Evolutionary conservation across 139 green algal genomes (phyloP).

Genomic region (Raphidocelis subcapitata): DNA sequence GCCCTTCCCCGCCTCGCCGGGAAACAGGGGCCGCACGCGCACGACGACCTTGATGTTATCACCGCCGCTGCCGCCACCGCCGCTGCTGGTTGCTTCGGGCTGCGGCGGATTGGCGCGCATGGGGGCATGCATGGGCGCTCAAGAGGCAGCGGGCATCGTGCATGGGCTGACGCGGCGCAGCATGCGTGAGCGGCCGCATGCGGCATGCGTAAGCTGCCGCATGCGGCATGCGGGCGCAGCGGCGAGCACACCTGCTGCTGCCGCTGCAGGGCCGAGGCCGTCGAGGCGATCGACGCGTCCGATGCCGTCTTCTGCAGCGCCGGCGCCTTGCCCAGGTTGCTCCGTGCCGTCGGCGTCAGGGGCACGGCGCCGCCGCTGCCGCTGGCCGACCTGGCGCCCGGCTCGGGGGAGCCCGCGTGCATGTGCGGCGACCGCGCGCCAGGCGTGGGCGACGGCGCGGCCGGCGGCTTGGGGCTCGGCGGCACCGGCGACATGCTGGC

Average conservation of each 20-base stretch:
- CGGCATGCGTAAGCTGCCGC: neutral
- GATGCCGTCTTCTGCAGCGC: neutral
- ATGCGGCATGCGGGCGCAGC: neutral
- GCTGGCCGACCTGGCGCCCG: no score
- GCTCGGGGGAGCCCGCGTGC: neutral
- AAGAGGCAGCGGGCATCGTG: neutral
- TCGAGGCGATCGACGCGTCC: neutral
- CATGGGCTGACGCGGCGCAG: neutral
- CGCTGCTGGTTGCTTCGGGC: neutral
- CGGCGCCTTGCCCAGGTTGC: neutral
- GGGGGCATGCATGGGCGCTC: neutral
- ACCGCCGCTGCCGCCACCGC: conserved; percentile 5
- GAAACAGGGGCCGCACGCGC: conserved; percentile 53
- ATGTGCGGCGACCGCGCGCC: neutral
- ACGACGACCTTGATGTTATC: conserved; percentile 76
- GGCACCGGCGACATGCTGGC: no score
- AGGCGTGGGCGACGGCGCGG: neutral
- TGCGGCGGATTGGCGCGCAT: neutral
- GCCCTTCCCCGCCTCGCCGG: conserved; percentile 37
- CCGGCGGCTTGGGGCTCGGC: neutral
- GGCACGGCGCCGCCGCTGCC: neutral
- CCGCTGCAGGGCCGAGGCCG: neutral
- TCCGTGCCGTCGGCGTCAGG: neutral
- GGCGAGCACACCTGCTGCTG: conserved; percentile 3
- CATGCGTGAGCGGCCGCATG: neutral